Base-by-base conservation (phyloP, 2,329 filamentous ascomycete species). In the Trichoderma sp. region DNA sequence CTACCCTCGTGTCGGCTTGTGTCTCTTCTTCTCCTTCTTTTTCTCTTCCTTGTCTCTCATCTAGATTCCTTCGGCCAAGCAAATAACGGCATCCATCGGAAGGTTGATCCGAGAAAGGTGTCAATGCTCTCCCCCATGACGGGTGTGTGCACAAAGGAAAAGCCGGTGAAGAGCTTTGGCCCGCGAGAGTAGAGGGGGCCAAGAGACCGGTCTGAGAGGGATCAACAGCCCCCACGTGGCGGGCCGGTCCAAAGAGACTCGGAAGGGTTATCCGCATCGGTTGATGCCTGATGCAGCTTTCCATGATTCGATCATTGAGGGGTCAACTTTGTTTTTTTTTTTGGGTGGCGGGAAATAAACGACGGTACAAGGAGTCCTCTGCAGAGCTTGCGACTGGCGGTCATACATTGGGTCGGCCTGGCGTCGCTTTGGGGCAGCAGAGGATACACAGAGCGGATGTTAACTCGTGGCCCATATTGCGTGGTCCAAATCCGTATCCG, bases 221-320 rank as follows among this genome's bases (percentile, higher is more conserved):
- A 52, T 39, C 52, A 58, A 39, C 54, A 27, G 29, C 22, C 67
- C 54, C 61, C 67, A 68, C 67, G 67, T 68, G 67, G 67, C 67
- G 35, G 61, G 63, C 67, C 56, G 45, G 35, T 37, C 42, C 22
- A 56, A 48, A 48, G n/a, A 57, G 58, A 39, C 35, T 63, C 35
- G 42, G 63, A 35, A 52, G 37, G 48, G 48, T 7, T 68, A 64
- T 66, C 61, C 39, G 56, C 61, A 68, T 68, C 61, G 67, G 60
- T 56, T 66, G 67, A 60, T 66, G 56, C 67, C 67, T 53, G 42
- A 68, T 68, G 67, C 67, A 65, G 54, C 35, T 61, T 60, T 37
- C 67, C 67, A 59, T 61, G 35, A 57, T 54, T 35, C 67, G 67
- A 68, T 68, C 67, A 67, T 61, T 39, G 56, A 68, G 32, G 59